A percentile compares a stretch with the other conserved stretches of the same genome.
These are phyloP conservation scores for Diutina pseudorugosa DNA, from an alignment of 1,139 yeast species.

Conservation along the genomic window DNA sequence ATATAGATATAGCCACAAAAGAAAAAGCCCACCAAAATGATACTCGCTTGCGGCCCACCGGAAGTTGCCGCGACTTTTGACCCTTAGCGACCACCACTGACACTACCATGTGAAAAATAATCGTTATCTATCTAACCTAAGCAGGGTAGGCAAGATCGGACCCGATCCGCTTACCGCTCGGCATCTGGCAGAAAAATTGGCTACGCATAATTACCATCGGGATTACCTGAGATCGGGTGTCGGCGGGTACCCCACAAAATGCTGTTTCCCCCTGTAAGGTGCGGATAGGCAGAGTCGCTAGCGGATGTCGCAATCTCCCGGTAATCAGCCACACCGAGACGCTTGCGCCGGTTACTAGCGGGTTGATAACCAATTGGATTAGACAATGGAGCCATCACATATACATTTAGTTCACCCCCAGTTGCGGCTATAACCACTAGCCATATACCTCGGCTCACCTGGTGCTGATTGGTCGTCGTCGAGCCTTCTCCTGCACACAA, in stretches of 20 bases:
- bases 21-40: no score
- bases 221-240: neutral
- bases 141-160: no score
- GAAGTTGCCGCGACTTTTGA: neutral
- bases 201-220: neutral
- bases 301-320: neutral
- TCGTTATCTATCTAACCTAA: neutral
- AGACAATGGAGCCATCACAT: no score
- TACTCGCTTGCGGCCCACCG: neutral
- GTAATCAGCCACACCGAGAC: neutral
- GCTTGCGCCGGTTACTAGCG: neutral
- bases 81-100: neutral
- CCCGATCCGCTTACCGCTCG: neutral
- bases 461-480: neutral
- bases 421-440: no score
- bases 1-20: neutral
- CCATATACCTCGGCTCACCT: neutral
- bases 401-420: no score
- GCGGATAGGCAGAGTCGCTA: neutral
- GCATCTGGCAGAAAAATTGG: neutral
- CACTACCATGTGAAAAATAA: neutral
- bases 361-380: neutral
- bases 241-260: neutral
- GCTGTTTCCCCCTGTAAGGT: neutral
- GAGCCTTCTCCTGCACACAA: neutral